A percentile compares a stretch with the other conserved stretches of the same genome.
Conservation (phyloP, 116 monocot genomes). For the Papilionanthe hybrid region DNA sequence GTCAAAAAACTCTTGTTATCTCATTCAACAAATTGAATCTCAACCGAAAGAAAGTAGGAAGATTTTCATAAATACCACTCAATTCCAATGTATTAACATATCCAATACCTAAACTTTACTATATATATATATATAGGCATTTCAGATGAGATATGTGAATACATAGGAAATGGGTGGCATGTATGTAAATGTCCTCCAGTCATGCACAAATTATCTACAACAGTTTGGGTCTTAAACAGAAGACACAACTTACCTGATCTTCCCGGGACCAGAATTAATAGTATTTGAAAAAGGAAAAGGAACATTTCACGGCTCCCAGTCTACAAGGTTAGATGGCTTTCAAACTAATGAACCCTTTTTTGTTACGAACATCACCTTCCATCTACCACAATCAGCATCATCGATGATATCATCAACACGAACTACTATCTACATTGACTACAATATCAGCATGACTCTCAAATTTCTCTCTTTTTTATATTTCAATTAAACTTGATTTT, state of each 20-base stretch:
- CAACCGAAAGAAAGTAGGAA: background rate
- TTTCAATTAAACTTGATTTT: background rate
- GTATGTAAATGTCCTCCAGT: background rate
- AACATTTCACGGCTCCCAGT: background rate
- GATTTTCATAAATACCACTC: too few species aligned
- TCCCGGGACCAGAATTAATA: background rate
- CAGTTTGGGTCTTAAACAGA: background rate
- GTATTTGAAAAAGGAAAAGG: background rate
- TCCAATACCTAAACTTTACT: too few species aligned
- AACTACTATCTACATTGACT: constrained; percentile 1
- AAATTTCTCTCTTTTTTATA: background rate
- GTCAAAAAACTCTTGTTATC: constrained; percentile 1
- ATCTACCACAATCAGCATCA: constrained; percentile 10
- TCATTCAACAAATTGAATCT: constrained; percentile 7
- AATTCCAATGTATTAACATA: too few species aligned
- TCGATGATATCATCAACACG: constrained; percentile 1
- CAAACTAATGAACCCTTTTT: constrained; percentile 3
- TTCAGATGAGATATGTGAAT: too few species aligned
- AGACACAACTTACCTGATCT: background rate
- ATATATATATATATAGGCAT: too few species aligned
- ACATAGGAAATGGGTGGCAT: too few species aligned
- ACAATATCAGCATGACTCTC: background rate
- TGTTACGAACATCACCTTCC: constrained; percentile 8
- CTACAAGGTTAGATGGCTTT: background rate
- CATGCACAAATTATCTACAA: background rate